These are phyloP conservation scores for Neocatenulostroma microsporum DNA, from an alignment of 2,329 filamentous ascomycete genomes.

Conservation along the genomic window DNA sequence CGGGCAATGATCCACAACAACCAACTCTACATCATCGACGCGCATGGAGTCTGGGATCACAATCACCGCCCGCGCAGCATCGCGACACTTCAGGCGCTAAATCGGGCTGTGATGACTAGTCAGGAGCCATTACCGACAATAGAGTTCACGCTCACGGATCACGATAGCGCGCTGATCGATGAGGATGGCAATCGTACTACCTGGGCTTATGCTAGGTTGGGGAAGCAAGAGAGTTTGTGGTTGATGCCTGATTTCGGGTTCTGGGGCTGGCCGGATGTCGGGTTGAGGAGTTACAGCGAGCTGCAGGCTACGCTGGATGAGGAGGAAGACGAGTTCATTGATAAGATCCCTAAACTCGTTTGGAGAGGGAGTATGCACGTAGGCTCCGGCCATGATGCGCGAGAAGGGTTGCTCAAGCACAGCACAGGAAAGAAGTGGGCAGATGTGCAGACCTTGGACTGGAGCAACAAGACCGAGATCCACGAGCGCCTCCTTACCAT, in stretches of 20 bases:
- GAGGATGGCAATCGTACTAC: conserved; percentile 25
- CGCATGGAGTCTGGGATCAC: conserved; percentile 18
- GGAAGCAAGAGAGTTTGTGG: conserved; percentile 33
- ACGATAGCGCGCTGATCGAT: conserved; percentile 18
- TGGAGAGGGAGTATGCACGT: conserved; percentile 39
- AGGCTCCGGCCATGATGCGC: conserved; percentile 15
- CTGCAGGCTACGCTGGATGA: conserved; percentile 13
- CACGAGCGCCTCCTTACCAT: conserved; percentile 14
- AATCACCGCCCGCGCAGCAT: conserved; percentile 25
- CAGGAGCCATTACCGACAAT: conserved; percentile 38
- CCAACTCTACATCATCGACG: conserved; percentile 30
- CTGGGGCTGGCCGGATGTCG: conserved; percentile 40
- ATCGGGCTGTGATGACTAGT: conserved; percentile 41
- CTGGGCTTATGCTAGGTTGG: conserved; percentile 34
- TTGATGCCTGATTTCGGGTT: conserved; percentile 49
- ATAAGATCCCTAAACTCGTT: conserved; percentile 41
- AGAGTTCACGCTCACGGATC: conserved; percentile 38
- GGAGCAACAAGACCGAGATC: conserved; percentile 16
- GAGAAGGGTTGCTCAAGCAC: conserved; percentile 27
- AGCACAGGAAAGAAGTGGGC: conserved; percentile 36
- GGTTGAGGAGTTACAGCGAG: conserved; percentile 13
- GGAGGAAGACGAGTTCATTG: conserved; percentile 17
- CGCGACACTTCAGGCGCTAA: conserved; percentile 40
- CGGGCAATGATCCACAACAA: conserved; percentile 33
- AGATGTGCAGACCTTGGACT: conserved; percentile 32